Base-by-base conservation (phyloP, 2,329 filamentous ascomycete species). In the Aspergillus melleus region DNA sequence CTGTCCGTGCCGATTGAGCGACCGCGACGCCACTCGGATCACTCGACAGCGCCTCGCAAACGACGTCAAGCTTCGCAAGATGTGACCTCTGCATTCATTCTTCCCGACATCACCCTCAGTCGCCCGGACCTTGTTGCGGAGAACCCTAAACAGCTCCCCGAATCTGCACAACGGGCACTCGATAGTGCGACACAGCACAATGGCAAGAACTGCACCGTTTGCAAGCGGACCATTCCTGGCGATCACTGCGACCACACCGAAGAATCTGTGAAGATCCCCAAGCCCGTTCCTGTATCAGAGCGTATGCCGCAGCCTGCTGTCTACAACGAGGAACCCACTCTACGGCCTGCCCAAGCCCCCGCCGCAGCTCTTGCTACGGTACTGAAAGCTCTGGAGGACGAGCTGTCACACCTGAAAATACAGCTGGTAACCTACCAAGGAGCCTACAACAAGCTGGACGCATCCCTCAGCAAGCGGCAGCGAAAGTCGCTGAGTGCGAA, bases 361-460 rank as follows among this genome's bases (percentile, higher is more conserved):
- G 86, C 84, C 4, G 77, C 88, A 49, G 91, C 92, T 10, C 84
- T 96, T 24, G 89, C 90, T 8, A 86, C 88, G n/a, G 90, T 96
- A 22, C 88, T 96, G 73, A 95, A 96, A 76, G 84, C 87, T 8
- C 80, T 96, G 3, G 83, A 91, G 66, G 91, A 96, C 71, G 92
- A 96, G 74, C 84, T 93, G 49, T 83, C 84, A 12, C 90, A 96
- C 72, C 77, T 96, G 55, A 89, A 90, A 74, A 82, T 89, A 65
- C 83, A 89, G 68, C 83, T 92, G n/a, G 79, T 83, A 0, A 75
- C 82, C 36, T 83, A 86, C 59, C 85, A 89, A 67, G 80, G 80
- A 3, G 77, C 83, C 42, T 91, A 92, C 74, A 86, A 87, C 64
- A 79, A 79, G 22, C 85, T 87, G 58, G 89, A 95, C 75, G 84